Conservation (phyloP, 1,284 basidiomycete genomes). For the Porphyrellus sp. region DNA sequence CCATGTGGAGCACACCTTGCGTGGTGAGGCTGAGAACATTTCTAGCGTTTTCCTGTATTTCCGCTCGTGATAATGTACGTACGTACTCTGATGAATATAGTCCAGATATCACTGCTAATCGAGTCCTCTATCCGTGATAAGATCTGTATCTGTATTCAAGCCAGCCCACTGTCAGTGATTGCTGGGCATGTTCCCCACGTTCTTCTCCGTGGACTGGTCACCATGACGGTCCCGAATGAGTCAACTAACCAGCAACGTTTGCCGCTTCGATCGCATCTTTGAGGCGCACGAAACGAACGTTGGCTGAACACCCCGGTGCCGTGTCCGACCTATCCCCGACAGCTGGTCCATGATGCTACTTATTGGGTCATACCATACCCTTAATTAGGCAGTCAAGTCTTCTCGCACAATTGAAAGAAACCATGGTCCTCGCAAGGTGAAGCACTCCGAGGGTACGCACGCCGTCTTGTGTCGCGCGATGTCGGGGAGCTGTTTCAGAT, state of each 20-base stretch:
- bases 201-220: no score
- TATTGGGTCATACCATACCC: not conserved
- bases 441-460: not conserved
- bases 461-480: not conserved
- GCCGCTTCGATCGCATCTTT: not conserved
- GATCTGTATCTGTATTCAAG: no score
- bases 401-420: not conserved
- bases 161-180: no score
- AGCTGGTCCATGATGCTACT: not conserved
- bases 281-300: not conserved
- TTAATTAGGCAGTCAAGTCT: not conserved
- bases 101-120: not conserved
- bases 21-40: slow-evolving; percentile 17
- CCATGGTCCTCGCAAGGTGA: not conserved
- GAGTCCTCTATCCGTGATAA: not conserved
- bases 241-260: not conserved
- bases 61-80: no score
- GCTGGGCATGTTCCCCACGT: no score
- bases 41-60: no score
- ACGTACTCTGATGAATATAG: no score
- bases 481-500: not conserved
- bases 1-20: not conserved
- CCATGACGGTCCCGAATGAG: no score
- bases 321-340: not conserved
- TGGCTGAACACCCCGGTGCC: not conserved